Evolutionary conservation across 345 rosid genomes (phyloP).

Genomic region (Salix arbutifolia): DNA sequence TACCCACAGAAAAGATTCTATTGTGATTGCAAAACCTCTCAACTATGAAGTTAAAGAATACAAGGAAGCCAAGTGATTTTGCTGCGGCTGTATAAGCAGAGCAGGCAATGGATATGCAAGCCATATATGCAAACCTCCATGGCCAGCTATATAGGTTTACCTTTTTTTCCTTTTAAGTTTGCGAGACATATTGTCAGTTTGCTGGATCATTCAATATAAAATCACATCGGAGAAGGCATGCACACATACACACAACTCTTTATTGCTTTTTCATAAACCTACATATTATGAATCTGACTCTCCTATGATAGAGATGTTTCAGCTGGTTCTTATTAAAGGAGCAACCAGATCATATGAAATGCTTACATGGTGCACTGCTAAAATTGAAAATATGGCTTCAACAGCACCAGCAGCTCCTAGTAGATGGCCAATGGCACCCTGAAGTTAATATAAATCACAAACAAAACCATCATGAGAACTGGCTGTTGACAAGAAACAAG

Average conservation of each 20-base stretch:
- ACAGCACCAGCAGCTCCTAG: slow-evolving; percentile 99
- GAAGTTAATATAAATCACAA: slow-evolving; percentile 16
- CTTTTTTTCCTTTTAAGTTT: background rate
- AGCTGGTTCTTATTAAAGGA: background rate
- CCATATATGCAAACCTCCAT: background rate
- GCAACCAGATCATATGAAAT: background rate
- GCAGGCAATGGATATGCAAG: background rate
- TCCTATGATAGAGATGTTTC: background rate
- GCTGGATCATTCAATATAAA: background rate
- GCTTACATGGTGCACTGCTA: slow-evolving; percentile 68
- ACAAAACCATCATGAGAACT: background rate
- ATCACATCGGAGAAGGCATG: background rate
- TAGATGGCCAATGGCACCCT: slow-evolving; percentile 96
- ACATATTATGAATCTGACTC: background rate
- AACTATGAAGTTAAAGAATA: background rate
- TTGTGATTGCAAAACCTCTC: slow-evolving; percentile 1
- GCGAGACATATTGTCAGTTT: background rate
- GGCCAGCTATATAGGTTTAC: background rate
- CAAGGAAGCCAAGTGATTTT: background rate
- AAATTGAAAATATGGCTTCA: slow-evolving; percentile 76
- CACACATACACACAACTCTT: background rate
- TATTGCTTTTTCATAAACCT: background rate
- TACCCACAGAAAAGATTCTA: background rate
- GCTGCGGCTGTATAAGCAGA: background rate
- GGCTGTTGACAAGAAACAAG: background rate